Percentiles rank a stretch among this genome's conserved stretches.
phyloP scores from a whole-genome alignment of 495 filamentous ascomycete species.

The Hyaloscypha bicolor region DNA sequence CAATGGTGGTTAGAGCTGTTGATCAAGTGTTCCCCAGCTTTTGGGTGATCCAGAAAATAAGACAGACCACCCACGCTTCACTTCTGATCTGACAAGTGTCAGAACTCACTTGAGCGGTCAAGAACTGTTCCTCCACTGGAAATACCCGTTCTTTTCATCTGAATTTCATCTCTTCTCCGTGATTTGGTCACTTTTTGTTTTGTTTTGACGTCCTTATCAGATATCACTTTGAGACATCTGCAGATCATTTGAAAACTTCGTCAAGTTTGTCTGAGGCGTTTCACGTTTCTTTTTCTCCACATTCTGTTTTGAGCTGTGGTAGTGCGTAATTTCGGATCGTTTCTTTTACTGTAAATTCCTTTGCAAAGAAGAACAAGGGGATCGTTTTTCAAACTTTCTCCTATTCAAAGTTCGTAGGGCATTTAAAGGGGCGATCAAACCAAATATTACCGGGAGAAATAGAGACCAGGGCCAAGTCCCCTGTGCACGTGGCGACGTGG shows the following conservation, averaged over 20 bases:
- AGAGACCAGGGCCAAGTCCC: not conserved
- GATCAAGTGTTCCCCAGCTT: not conserved
- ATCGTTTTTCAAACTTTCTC: not conserved
- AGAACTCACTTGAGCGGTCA: not conserved
- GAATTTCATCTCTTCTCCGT: not conserved
- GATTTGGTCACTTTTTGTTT: not conserved
- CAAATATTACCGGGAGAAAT: not conserved
- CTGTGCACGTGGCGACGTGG: not conserved
- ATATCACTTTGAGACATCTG: not conserved
- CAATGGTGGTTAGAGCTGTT: too few relatives aligned
- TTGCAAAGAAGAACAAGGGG: not conserved
- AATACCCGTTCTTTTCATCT: not conserved
- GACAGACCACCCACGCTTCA: not conserved
- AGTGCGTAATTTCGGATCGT: not conserved
- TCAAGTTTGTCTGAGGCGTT: not conserved
- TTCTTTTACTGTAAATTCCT: not conserved
- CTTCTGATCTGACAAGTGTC: not conserved
- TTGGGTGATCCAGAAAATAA: not conserved
- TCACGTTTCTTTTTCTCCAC: not conserved
- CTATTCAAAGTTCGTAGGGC: not conserved
- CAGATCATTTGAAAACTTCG: not conserved
- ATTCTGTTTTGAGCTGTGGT: not conserved
- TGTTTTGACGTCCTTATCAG: not conserved
- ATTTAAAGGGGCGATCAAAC: constrained; percentile 24
- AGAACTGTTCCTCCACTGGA: not conserved